Percentiles rank a stretch among this genome's conserved stretches.
Conservation (phyloP, 768 basidiomycete genomes). For the Tricholomella constricta region DNA sequence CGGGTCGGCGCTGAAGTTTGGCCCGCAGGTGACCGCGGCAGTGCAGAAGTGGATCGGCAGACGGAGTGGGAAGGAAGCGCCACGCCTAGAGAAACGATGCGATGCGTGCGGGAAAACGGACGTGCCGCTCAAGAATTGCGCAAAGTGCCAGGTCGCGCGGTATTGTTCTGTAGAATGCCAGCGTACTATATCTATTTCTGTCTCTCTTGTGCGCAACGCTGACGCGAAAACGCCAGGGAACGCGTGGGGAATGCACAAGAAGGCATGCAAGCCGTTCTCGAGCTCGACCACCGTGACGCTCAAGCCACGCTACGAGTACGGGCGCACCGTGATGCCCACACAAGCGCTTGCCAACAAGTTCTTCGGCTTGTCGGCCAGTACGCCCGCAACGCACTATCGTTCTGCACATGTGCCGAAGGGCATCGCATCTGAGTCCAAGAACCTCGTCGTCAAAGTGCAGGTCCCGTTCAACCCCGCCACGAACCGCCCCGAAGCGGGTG, state of each 20-base stretch:
- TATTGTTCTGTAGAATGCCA: constrained; percentile 62
- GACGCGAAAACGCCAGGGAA: constrained; percentile 31
- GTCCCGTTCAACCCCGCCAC: constrained; percentile 31
- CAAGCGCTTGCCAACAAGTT: constrained; percentile 30
- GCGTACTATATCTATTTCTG: constrained; percentile 30
- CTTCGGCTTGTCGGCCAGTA: constrained; percentile 28
- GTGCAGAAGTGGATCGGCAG: constrained; percentile 50
- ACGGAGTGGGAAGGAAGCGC: constrained; percentile 43
- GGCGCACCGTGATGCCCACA: constrained; percentile 18
- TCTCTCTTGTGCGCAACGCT: background rate
- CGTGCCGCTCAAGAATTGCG: constrained; percentile 41
- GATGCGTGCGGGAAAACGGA: constrained; percentile 33
- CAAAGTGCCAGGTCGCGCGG: constrained; percentile 43
- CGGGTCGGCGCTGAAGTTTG: constrained; percentile 32
- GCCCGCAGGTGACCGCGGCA: constrained; percentile 45
- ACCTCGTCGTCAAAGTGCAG: constrained; percentile 57
- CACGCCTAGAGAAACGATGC: constrained; percentile 47
- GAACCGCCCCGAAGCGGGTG: constrained; percentile 3
- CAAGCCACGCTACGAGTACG: constrained; percentile 41
- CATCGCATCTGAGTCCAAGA: constrained; percentile 30
- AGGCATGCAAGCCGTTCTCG: constrained; percentile 45
- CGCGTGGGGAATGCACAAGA: constrained; percentile 53
- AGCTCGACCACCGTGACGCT: constrained; percentile 44
- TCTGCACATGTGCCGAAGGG: constrained; percentile 24
- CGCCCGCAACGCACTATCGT: constrained; percentile 21